Conservation (phyloP, 305 asterid genomes). For the Solanum hybrid region DNA sequence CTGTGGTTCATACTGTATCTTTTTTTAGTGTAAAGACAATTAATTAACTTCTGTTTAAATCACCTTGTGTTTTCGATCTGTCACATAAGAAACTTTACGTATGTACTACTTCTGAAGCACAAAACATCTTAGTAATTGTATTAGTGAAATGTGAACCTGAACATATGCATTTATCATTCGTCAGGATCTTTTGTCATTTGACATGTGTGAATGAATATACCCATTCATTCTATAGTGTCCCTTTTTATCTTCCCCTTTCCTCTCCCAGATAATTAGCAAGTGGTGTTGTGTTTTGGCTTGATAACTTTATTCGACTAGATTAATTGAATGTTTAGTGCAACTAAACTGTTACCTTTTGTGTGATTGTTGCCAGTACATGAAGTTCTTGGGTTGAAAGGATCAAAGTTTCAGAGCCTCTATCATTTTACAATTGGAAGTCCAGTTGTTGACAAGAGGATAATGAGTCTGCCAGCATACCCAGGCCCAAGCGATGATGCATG, state of each 20-base stretch:
- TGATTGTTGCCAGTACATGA: constrained; percentile 61
- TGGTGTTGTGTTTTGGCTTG: neutral
- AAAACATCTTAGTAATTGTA: neutral
- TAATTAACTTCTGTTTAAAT: neutral
- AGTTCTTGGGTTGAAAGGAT: constrained; percentile 63
- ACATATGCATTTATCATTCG: neutral
- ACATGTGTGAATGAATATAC: neutral
- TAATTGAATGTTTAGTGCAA: neutral
- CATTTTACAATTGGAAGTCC: constrained; percentile 87
- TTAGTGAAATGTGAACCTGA: neutral
- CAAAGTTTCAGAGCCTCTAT: constrained; percentile 69
- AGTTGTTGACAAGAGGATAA: constrained; percentile 69
- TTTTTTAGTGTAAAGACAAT: neutral
- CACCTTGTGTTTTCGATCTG: neutral
- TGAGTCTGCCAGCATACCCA: constrained; percentile 90
- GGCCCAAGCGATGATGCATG: constrained; percentile 56
- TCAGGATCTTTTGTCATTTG: neutral
- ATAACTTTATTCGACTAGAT: neutral
- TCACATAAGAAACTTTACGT: neutral
- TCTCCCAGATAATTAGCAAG: neutral
- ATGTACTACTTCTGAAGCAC: neutral
- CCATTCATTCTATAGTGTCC: neutral
- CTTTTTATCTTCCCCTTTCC: neutral
- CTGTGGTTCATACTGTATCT: neutral
- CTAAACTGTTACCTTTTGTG: neutral